Evolutionary conservation across 163 green algal species (phyloP).

Genomic region (Chlamydomonas reinhardtii): DNA sequence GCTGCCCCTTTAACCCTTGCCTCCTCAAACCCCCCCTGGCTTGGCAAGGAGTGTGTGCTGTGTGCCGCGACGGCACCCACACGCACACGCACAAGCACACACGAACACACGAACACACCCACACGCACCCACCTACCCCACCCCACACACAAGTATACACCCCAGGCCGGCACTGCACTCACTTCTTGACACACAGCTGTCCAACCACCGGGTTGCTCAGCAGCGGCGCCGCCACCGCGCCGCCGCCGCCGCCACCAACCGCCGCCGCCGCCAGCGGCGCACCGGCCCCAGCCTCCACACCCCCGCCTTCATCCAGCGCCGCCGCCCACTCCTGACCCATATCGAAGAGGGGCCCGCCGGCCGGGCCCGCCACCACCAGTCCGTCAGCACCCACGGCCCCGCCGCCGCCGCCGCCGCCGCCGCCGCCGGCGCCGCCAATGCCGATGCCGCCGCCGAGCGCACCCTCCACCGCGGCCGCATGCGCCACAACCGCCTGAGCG

Average conservation of each 20-base stretch:
- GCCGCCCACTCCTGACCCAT: conserved; percentile 20
- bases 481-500: not conserved
- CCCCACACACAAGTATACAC: too few relatives aligned
- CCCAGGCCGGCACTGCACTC: not conserved
- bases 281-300: too few relatives aligned
- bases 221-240: conserved; percentile 19
- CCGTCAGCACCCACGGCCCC: too few relatives aligned
- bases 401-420: not conserved
- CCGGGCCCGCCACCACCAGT: not conserved
- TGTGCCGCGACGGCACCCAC: too few relatives aligned
- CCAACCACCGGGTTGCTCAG: conserved; percentile 45
- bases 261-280: not conserved
- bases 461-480: not conserved
- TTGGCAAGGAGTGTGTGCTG: too few relatives aligned
- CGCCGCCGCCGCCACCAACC: not conserved
- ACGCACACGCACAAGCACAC: too few relatives aligned
- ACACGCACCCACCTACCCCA: too few relatives aligned
- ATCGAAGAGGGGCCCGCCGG: not conserved
- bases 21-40: too few relatives aligned
- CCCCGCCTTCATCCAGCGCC: not conserved
- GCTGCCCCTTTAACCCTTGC: too few relatives aligned
- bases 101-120: too few relatives aligned
- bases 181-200: conserved; percentile 53
- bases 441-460: not conserved
- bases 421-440: not conserved